Evolutionary conservation across 2,329 filamentous ascomycete genomes (phyloP).

Genomic region (Fusarium sp.): DNA sequence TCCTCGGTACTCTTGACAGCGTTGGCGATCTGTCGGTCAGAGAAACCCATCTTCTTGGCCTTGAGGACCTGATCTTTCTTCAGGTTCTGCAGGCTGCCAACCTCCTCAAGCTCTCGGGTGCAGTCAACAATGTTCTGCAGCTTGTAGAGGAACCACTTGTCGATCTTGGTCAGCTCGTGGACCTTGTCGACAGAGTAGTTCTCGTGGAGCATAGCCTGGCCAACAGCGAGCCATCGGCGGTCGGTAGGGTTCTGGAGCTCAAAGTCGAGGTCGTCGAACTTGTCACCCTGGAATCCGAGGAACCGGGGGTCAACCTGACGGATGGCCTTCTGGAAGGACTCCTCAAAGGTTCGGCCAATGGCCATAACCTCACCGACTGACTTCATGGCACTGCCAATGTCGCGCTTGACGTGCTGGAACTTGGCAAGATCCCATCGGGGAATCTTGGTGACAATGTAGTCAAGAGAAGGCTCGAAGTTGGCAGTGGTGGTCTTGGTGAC

Average conservation of each 20-base stretch:
- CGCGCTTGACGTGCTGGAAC: conserved; percentile 98
- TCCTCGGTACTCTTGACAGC: conserved; percentile 90
- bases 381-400: conserved; percentile 99
- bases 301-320: conserved; percentile 95
- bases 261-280: conserved; percentile 92
- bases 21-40: conserved; percentile 91
- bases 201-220: conserved; percentile 97
- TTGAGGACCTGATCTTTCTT: conserved; percentile 90
- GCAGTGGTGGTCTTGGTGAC: conserved; percentile 99
- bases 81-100: conserved; percentile 84
- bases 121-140: conserved; percentile 96
- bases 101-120: conserved; percentile 85
- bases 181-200: conserved; percentile 93
- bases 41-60: conserved; percentile 98
- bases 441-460: conserved; percentile 99
- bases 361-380: conserved; percentile 99
- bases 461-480: conserved; percentile 97
- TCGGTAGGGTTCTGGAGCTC: conserved; percentile 94
- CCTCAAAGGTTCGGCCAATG: conserved; percentile 97
- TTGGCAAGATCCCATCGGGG: conserved; percentile 98
- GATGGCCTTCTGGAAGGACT: conserved; percentile 99
- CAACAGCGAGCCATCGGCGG: conserved; percentile 95
- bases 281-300: conserved; percentile 93
- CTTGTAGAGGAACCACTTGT: conserved; percentile 99
- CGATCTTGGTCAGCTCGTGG: conserved; percentile 96